Percentiles rank a stretch among this genome's conserved stretches.
Evolutionary conservation across 163 green algal species (phyloP).

Genomic region (Chlorella variabilis): DNA sequence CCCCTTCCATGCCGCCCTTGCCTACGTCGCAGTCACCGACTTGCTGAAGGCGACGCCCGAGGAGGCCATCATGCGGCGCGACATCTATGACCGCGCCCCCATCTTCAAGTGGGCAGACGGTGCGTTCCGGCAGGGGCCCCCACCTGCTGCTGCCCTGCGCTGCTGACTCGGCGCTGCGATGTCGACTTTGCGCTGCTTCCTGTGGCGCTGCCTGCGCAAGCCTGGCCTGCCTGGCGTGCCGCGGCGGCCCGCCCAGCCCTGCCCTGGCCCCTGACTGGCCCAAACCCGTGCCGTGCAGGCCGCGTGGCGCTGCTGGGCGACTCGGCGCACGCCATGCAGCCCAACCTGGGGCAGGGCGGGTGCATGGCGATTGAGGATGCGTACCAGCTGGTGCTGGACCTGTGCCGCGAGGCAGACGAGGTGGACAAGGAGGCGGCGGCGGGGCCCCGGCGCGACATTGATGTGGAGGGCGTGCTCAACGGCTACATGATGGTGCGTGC

Average conservation of each 20-base stretch:
- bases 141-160: background rate
- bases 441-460: background rate
- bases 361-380: constrained; percentile 98
- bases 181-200: no score
- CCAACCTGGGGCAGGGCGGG: constrained; percentile 95
- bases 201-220: background rate
- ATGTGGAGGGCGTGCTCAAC: constrained; percentile 40
- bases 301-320: constrained; percentile 94
- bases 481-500: constrained; percentile 32
- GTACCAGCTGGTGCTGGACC: constrained; percentile 83
- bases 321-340: constrained; percentile 97
- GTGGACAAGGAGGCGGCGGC: constrained; percentile 4
- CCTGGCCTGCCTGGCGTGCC: background rate
- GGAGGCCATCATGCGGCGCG: constrained; percentile 89
- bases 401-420: constrained; percentile 53
- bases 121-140: background rate
- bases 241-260: background rate
- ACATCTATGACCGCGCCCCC: constrained; percentile 93
- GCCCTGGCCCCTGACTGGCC: background rate
- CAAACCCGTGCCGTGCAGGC: constrained; percentile 37
- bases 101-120: constrained; percentile 90
- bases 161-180: no score
- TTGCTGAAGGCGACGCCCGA: constrained; percentile 84
- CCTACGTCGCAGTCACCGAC: constrained; percentile 58
- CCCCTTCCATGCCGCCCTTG: no score